Base-by-base conservation (phyloP, 352 stramenopile genomes). In the Pythium sukuiense region DNA sequence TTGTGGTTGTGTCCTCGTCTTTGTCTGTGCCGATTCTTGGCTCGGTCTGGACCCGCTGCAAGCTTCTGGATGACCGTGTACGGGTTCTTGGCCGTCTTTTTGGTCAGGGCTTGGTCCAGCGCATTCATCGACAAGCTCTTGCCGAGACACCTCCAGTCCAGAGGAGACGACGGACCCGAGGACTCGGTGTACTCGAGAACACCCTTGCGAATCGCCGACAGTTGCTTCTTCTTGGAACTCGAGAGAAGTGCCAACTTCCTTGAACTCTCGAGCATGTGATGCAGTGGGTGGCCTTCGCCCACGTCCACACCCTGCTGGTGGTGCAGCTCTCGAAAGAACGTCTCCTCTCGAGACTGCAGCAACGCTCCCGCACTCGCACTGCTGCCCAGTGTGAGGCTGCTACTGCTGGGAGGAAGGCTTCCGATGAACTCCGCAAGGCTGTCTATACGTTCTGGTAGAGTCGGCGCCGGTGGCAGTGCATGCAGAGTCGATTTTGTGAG, bases 301-400 rank as follows among this genome's bases (percentile, higher is more conserved):
- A 81, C 63, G 14, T 80, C 63, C 29, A 62, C 60, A 1, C 61
- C 67, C 57, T 87, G 85, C 14, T 89, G 76, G 52, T 87, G 73
- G 35, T 89, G 81, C 1, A 92, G 64, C 39, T 92, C 85, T 16
- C 76, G 76, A 48, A 94, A 92, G 61, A 93, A 90, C 8, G 58
- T 65, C 54, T 92, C 82, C 39, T 93, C 81, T 54, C 82, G 73
- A 39, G 88, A 53, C 3, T 43, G 41, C 41, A 48, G 29, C 6
- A 48, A 24, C 9, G 18, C 58, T 32, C n/a, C 20, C 2, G 54
- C 16, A 49, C 35, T 60, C 8, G 53, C 29, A 30, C 29, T 45
- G 26, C 49, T 39, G 13, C 30, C 27, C 27, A 56, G 49, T 39
- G 49, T 16, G n/a, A 29, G 45, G n/a, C 45, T 29, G 12, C 6